phyloP scores from a whole-genome alignment of 225 moss, liverwort and hornwort genomes.

The Pseudisothecium myosuroides region DNA sequence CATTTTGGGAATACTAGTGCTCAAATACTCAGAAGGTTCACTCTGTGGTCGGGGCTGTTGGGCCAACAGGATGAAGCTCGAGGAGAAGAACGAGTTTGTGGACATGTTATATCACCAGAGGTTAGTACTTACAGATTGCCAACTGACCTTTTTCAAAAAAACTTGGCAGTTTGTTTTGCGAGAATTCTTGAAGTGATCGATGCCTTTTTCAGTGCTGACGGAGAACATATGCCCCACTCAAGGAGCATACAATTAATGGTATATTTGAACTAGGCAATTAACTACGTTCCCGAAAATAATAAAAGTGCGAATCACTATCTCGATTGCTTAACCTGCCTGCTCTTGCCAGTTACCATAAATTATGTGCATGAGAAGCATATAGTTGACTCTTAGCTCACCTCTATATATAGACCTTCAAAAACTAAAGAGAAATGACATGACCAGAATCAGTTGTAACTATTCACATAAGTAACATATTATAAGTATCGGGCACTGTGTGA shows the following conservation, averaged over 20 bases:
- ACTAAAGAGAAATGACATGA: too few species aligned
- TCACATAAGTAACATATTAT: background rate
- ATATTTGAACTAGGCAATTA: background rate
- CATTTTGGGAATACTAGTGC: background rate
- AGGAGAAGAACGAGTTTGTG: conserved; percentile 10
- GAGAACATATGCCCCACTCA: background rate
- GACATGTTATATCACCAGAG: conserved; percentile 38
- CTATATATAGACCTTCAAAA: background rate
- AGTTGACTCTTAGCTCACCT: background rate
- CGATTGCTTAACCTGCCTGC: background rate
- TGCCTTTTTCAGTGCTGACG: background rate
- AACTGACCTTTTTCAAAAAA: background rate
- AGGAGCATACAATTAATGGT: background rate
- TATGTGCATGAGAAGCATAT: background rate
- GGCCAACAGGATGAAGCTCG: background rate
- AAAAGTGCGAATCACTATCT: too few species aligned
- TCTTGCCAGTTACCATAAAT: background rate
- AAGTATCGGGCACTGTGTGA: too few species aligned
- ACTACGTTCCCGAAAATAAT: background rate
- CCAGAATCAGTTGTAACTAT: background rate
- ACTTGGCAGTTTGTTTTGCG: background rate
- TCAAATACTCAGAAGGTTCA: background rate
- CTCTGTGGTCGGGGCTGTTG: background rate
- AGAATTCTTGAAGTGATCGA: background rate
- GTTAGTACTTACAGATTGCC: background rate